Evolutionary conservation across 371 early-diverging fungal genomes (phyloP), one percentile per base, ranked within the genome.

Genomic region (Rhizopus microsporus): DNA sequence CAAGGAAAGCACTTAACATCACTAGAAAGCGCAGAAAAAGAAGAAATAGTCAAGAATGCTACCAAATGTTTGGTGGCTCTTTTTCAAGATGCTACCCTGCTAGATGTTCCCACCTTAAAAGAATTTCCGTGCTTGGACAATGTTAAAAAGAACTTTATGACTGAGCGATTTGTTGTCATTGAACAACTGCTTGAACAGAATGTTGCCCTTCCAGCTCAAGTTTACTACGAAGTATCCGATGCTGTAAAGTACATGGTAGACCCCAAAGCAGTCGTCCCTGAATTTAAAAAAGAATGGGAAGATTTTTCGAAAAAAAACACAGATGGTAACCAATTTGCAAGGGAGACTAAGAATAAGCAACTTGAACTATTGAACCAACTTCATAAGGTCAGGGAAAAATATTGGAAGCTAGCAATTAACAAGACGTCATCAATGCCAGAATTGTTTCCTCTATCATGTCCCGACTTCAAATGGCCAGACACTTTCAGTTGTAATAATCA

Each of bases 131-230:
- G 40, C 8, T 48, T 67, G 39, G 51, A 63, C 2, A 46, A 62
- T 37, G 30, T 58, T 5, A 16, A 29, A 17, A 38, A 43, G 2
- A 47, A 32, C 7, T 49, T 54, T 5, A 57, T 42, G 2, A 54
- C 62, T 7, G 62, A 59, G 0, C 54, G 72, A 3, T 48, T 73
- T 3, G 60, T 61, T 5, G 39, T 56, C 16, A 43, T 78, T 13
- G 73, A 78, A 44, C 29, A 60, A 7, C n/a, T 72, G 0, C 33
- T 78, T 10, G 56, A 53, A 10, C 66, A 70, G 34, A 74, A 75
- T 45, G 51, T 78, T 13, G 75, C 73, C 7, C 38, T 78, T 1
- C 67, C 67, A 7, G 65, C 72, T 5, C 62, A 71, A 0, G 72
- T 71, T 6, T 77, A 65, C 30, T 75, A 78, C 23, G 43, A 48